Evolutionary conservation across 140 eudicot species (phyloP), one percentile per base, ranked within the genome.

Genomic region (Flaveria floridana): DNA sequence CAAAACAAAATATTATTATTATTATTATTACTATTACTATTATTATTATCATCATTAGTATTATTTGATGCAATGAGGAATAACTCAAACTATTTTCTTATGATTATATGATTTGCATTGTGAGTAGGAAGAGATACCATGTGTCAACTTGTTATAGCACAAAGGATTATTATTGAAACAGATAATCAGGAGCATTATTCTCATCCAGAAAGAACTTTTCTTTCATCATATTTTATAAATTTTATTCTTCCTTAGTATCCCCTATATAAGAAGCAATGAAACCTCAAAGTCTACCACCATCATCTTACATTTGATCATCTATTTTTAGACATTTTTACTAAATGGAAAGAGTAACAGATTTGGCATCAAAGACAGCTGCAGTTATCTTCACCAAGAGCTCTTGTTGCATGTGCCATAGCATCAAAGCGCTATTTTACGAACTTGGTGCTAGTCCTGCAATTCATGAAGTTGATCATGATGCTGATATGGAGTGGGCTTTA

Each of bases 321-420:
- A 47, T 62, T 50, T 14, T 14, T 65, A 37, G 19, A 41, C 10
- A 26, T 30, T 51, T 8, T 39, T 20, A 70, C 51, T 19, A 70
- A 71, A 92, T 89, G 95, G 95, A 92, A 39, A 86, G 86, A 76
- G 86, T 92, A 15, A 87, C 79, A 21, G 95, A 89, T 25, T 75
- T 92, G 74, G 95, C 96, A 42, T 79, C 89, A 15, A 86, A 84
- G 84, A 89, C 82, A 51, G 95, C 96, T 25, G 93, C 91, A 61
- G 96, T 92, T 75, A 92, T 92, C 83, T 92, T 92, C 85, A 87
- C 91, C 34, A 92, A 89, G 84, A 86, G 96, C 74, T 81, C 98
- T 4, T 89, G 96, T 50, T 92, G 88, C 87, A 89, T 92, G 98
- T 87, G 92, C 77, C 91, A 89, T 39, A 89, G 91, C 81, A 85